Conservation (phyloP, 2,329 filamentous ascomycete species). For the Hortaea werneckii region DNA sequence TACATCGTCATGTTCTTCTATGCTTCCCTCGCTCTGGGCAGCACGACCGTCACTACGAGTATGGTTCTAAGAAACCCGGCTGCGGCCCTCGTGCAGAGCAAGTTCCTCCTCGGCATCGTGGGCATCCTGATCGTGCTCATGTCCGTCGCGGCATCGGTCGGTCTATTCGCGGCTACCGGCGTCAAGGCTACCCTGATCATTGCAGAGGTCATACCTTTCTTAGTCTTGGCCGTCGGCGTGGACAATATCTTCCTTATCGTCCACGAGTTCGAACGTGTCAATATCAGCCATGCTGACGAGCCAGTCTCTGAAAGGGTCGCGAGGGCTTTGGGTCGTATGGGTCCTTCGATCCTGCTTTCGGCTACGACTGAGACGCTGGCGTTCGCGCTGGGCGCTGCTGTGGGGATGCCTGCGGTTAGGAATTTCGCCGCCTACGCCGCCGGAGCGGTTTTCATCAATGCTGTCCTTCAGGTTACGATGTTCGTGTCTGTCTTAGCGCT, state of each 20-base stretch:
- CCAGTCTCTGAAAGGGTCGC: conserved; percentile 78
- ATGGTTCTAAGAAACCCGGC: conserved; percentile 74
- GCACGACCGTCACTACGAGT: conserved; percentile 66
- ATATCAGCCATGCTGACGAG: conserved; percentile 81
- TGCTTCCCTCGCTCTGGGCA: conserved; percentile 83
- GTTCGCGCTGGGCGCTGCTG: conserved; percentile 84
- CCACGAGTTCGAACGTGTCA: conserved; percentile 93
- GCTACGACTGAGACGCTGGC: conserved; percentile 90
- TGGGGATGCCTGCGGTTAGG: conserved; percentile 93
- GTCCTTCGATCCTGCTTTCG: conserved; percentile 89
- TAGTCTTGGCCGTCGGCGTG: conserved; percentile 90
- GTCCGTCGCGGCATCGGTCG: conserved; percentile 93
- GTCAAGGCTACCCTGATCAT: conserved; percentile 96
- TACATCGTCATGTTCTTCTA: conserved; percentile 99
- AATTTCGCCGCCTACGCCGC: conserved; percentile 97
- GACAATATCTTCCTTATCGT: conserved; percentile 99
- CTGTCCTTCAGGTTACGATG: conserved; percentile 92
- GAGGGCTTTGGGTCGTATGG: conserved; percentile 87
- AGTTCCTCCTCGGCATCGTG: conserved; percentile 88
- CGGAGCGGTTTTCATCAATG: conserved; percentile 93
- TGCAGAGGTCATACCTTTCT: conserved; percentile 94
- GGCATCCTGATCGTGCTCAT: conserved; percentile 94
- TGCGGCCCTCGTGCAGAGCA: conserved; percentile 83
- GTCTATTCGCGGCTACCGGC: conserved; percentile 81
- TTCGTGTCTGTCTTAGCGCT: conserved; percentile 85